Conservation (phyloP, 345 rosid species). For the Cochlearia excelsa region DNA sequence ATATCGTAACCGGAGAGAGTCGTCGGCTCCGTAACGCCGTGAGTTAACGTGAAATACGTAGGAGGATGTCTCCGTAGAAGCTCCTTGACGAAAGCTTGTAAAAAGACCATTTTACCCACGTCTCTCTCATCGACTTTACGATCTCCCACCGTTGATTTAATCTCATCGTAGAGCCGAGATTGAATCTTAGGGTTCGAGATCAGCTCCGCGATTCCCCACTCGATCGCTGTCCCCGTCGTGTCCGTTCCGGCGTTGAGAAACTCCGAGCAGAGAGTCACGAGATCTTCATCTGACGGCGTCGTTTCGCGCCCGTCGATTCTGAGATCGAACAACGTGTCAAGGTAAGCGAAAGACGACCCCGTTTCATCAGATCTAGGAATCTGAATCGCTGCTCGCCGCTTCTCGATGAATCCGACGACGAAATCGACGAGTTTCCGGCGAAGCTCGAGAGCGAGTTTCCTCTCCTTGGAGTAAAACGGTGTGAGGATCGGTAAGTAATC, state of each 20-base stretch:
- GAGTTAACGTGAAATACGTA: slow-evolving; percentile 59
- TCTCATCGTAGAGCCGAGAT: slow-evolving; percentile 53
- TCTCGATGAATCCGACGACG: slow-evolving; percentile 51
- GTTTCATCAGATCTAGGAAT: slow-evolving; percentile 43
- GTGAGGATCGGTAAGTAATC: slow-evolving; percentile 73
- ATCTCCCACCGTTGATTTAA: slow-evolving; percentile 46
- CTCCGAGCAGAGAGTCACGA: slow-evolving; percentile 78
- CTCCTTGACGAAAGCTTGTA: slow-evolving; percentile 68
- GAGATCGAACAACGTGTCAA: slow-evolving; percentile 71
- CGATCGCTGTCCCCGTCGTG: slow-evolving; percentile 69
- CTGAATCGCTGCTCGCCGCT: slow-evolving; percentile 43
- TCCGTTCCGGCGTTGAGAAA: slow-evolving; percentile 84
- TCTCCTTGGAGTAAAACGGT: slow-evolving; percentile 58
- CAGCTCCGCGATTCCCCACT: slow-evolving; percentile 79
- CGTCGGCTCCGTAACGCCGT: slow-evolving; percentile 61
- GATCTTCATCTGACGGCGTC: slow-evolving; percentile 55
- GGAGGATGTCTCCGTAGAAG: slow-evolving; percentile 76
- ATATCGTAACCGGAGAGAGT: slow-evolving; percentile 61
- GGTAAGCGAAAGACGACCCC: slow-evolving; percentile 60
- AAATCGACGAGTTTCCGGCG: slow-evolving; percentile 51
- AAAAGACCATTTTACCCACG: slow-evolving; percentile 49
- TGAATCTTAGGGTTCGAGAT: slow-evolving; percentile 59
- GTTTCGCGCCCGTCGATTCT: slow-evolving; percentile 45
- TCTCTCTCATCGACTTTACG: slow-evolving; percentile 54
- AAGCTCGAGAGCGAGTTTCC: slow-evolving; percentile 47